Percentiles rank a stretch among this genome's conserved stretches.
Conservation (phyloP, 352 stramenopile genomes). For the Phytopythium delawarense region DNA sequence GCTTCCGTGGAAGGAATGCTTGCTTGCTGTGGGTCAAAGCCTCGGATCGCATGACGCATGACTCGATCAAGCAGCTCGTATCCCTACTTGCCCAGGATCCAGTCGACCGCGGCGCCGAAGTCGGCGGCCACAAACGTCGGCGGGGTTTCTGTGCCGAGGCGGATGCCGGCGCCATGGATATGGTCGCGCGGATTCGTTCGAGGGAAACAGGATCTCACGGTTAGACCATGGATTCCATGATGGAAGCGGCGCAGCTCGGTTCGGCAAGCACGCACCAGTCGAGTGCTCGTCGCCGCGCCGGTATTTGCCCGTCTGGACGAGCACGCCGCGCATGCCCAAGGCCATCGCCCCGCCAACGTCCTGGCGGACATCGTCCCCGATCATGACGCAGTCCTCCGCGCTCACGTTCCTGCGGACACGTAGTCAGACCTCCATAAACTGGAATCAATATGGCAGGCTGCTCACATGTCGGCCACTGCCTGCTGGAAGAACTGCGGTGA, state of each 20-base stretch:
- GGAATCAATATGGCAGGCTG: background rate
- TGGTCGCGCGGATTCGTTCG: background rate
- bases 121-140: constrained; percentile 21
- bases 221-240: background rate
- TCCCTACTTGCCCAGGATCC: constrained; percentile 12
- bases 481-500: constrained; percentile 39
- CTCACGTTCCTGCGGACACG: constrained; percentile 17
- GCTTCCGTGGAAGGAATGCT: background rate
- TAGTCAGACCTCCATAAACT: background rate
- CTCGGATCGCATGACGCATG: background rate
- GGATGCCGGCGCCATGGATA: background rate
- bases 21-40: background rate
- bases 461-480: constrained; percentile 41
- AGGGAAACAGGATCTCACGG: background rate
- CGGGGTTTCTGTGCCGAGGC: constrained; percentile 1
- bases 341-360: constrained; percentile 41
- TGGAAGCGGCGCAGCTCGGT: background rate
- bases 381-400: constrained; percentile 38
- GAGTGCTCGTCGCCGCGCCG: constrained; percentile 29
- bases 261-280: constrained; percentile 7
- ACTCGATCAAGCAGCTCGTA: background rate
- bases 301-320: constrained; percentile 57
- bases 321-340: constrained; percentile 35
- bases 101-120: constrained; percentile 30
- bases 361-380: constrained; percentile 51